Base-by-base conservation (phyloP, 2,329 filamentous ascomycete species). In the Diaporthe aspalathi region DNA sequence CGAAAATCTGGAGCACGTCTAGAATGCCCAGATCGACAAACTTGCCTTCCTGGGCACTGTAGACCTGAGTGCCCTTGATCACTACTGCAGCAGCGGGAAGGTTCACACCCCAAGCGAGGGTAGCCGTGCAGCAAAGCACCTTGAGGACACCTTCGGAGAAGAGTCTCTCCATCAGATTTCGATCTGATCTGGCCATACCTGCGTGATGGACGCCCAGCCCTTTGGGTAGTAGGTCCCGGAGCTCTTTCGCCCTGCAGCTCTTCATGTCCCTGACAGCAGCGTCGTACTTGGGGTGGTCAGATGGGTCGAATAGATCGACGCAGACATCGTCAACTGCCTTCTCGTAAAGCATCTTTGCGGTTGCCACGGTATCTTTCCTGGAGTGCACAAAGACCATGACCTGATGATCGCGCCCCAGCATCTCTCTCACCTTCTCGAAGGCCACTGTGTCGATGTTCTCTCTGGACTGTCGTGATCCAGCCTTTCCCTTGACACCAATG, bases 331-430 rank as follows among this genome's bases (percentile, higher is more conserved):
- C 95, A 2, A 90, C 85, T 1, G 96, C 96, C 84, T 96, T 94
- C 76, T 98, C 92, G 73, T 93, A 91, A 32, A 99, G 84, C 84
- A 92, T 94, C 75, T 93, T 92, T 56, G 96, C 95, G 1, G 95
- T 97, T 73, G 92, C 89, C 75, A 97, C 90, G 0, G 97, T 99
- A 76, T 99, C 97, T 79, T 97, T 95, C 32, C 96, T 89, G 1
- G 95, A 98, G 80, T 99, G 97, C 14, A 99, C 97, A 80, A 99
- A 99, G 0, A 99, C 95, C 97, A 99, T 99, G 75, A 99, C 89
- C 80, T 99, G 96, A 77, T 99, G 96, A n/a, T 93, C 95, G 71
- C 87, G 85, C 78, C 94, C 90, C 3, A 99, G 86, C 95, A 99
- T 98, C 67, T 96, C 93, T 75, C 91, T 92, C 57, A 98, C 94